Base-by-base conservation (phyloP, 2,329 filamentous ascomycete species). In the Colletotrichum salicis region DNA sequence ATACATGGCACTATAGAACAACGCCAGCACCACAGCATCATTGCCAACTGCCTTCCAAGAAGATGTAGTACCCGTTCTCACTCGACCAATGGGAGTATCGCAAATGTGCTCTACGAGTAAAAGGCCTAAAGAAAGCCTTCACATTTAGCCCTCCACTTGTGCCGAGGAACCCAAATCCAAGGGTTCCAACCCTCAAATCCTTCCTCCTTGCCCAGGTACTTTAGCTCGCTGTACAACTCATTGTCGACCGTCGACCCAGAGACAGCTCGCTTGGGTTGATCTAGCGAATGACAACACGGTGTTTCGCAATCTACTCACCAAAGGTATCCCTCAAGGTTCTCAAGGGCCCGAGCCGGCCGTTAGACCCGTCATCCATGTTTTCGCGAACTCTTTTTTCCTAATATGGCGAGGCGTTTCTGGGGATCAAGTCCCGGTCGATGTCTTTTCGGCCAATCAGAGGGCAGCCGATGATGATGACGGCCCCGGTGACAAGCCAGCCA, bases 401-500 rank as follows among this genome's bases (percentile, higher is more conserved):
- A 24, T 56, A 37, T 24, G 45, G 65, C 58, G 59, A 48, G 22
- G 24, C 24, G 59, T 45, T 55, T 29, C 68, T 35, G 52, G 54
- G 13, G 35, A 35, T 7, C 5, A 27, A 58, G 45, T 27, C 65
- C 65, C 59, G 31, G 45, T 22, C 7, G 55, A 27, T 27, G 54
- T 54, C 31, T 8, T 41, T 24, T 29, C 37, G 4, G 22, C 70
- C 70, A 72, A 72, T 72, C 59, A 72, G 1, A 19, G 7, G 5
- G 27, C 33, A 35, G 35, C 70, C 70, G 70, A 72, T 69, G 65
- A 11, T 56, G 65, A 72, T 72, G 52, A 72, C 70, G 24, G 29
- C 31, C 65, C 65, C 70, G 65, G 65, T 27, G 3, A 11, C 48
- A 48, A n/a, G 41, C 35, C 29, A 60, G 59, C 70, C 70, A 72